Conservation (phyloP, 805 yeast genomes). For the Lipomyces yamanashiensis region DNA sequence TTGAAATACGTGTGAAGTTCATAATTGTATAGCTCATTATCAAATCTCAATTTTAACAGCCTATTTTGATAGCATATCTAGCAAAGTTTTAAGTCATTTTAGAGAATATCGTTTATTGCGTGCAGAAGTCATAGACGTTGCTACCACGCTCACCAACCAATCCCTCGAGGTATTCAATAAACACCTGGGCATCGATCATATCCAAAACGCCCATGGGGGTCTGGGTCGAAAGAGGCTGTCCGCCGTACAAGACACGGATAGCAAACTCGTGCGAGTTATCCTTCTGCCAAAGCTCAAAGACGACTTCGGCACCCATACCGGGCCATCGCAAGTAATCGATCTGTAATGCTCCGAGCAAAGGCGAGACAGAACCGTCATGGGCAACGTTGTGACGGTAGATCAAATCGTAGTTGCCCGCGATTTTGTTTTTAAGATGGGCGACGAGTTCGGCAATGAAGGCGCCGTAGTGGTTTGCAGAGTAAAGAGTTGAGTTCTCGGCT, state of each 20-base stretch:
- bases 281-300: conserved; percentile 48
- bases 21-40: too few relatives aligned
- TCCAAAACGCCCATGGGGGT: conserved; percentile 25
- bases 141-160: conserved; percentile 22
- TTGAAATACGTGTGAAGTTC: too few relatives aligned
- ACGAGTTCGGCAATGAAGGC: conserved; percentile 49
- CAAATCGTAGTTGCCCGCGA: conserved; percentile 42
- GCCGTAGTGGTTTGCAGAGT: conserved; percentile 47
- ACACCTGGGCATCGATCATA: conserved; percentile 21
- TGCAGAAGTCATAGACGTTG: conserved; percentile 16
- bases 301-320: conserved; percentile 54
- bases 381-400: conserved; percentile 51
- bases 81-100: too few relatives aligned
- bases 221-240: conserved; percentile 35
- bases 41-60: too few relatives aligned
- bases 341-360: conserved; percentile 47
- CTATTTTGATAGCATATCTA: too few relatives aligned
- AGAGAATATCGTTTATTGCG: conserved; percentile 1
- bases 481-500: conserved; percentile 46
- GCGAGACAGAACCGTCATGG: conserved; percentile 51
- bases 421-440: conserved; percentile 42
- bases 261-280: conserved; percentile 38
- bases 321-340: conserved; percentile 51
- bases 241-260: conserved; percentile 49
- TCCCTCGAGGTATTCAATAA: conserved; percentile 18